Percentiles rank a stretch among this genome's conserved stretches.
Evolutionary conservation across 2,329 filamentous ascomycete genomes (phyloP).

Genomic region (Sarocladium oryzae): DNA sequence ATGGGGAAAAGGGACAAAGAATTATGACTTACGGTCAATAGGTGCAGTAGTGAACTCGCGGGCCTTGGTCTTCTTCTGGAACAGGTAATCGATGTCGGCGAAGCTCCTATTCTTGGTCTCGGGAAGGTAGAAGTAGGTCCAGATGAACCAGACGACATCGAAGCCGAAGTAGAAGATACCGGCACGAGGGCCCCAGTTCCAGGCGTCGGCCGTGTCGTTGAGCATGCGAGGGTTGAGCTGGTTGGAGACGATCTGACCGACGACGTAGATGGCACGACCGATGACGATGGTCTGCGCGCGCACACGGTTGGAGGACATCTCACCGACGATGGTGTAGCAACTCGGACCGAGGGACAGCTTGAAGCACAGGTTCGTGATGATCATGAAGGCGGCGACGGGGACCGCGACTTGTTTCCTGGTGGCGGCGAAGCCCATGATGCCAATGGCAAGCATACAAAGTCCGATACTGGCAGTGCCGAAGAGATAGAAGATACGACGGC

Average conservation of each 20-base stretch:
- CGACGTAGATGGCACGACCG: constrained; percentile 33
- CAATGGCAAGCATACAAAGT: constrained; percentile 34
- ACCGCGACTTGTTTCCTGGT: constrained; percentile 18
- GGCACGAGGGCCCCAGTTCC: constrained; percentile 30
- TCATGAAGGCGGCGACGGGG: constrained; percentile 29
- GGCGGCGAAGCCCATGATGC: constrained; percentile 30
- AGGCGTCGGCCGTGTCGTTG: constrained; percentile 19
- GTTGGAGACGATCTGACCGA: constrained; percentile 31
- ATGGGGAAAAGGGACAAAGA: too few relatives aligned
- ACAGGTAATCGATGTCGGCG: constrained; percentile 43
- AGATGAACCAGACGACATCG: constrained; percentile 32
- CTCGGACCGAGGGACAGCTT: constrained; percentile 38
- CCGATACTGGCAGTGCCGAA: constrained; percentile 32
- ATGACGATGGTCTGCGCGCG: constrained; percentile 38
- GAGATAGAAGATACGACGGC: constrained; percentile 34
- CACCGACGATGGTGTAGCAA: constrained; percentile 36
- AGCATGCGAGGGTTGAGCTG: constrained; percentile 31
- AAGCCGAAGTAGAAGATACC: constrained; percentile 28
- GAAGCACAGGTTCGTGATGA: constrained; percentile 35
- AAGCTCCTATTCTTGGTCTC: constrained; percentile 39
- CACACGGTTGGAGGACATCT: constrained; percentile 36
- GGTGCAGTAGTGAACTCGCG: constrained; percentile 25
- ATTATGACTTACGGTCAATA: constrained; percentile 19
- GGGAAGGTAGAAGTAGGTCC: constrained; percentile 37
- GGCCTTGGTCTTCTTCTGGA: constrained; percentile 28